A percentile compares a stretch with the other conserved stretches of the same genome.
These are phyloP conservation scores for Saccharum officinarum DNA, from an alignment of 176 grass and related monocot genomes.

Conservation along the genomic window DNA sequence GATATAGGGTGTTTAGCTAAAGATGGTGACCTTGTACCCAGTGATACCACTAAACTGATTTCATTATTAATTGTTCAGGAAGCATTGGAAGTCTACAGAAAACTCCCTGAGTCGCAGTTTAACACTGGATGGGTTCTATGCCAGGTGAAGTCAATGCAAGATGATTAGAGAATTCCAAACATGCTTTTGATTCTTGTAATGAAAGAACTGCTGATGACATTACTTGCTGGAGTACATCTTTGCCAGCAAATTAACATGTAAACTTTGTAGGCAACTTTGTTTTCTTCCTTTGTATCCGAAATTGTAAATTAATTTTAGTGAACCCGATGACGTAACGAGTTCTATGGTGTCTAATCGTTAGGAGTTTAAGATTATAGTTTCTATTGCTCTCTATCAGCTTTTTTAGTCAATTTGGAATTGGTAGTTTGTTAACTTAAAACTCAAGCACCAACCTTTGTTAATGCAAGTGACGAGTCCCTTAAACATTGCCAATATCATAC, in stretches of 20 bases:
- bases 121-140: constrained; percentile 98
- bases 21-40: background rate
- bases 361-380: background rate
- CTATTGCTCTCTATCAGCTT: background rate
- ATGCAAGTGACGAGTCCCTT: background rate
- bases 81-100: constrained; percentile 80
- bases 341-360: background rate
- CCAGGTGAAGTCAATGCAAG: constrained; percentile 57
- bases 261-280: background rate
- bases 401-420: background rate
- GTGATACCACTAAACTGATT: background rate
- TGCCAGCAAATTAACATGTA: background rate
- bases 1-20: constrained; percentile 1
- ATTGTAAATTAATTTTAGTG: background rate
- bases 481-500: background rate
- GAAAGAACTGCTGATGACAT: background rate
- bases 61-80: constrained; percentile 62
- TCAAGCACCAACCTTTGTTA: background rate
- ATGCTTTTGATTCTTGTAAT: constrained; percentile 15
- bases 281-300: background rate
- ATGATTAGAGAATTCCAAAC: background rate
- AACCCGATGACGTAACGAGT: background rate
- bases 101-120: constrained; percentile 81
- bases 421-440: background rate
- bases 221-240: background rate